Conservation (phyloP, 768 basidiomycete genomes). For the Rhodotorula paludigena region DNA sequence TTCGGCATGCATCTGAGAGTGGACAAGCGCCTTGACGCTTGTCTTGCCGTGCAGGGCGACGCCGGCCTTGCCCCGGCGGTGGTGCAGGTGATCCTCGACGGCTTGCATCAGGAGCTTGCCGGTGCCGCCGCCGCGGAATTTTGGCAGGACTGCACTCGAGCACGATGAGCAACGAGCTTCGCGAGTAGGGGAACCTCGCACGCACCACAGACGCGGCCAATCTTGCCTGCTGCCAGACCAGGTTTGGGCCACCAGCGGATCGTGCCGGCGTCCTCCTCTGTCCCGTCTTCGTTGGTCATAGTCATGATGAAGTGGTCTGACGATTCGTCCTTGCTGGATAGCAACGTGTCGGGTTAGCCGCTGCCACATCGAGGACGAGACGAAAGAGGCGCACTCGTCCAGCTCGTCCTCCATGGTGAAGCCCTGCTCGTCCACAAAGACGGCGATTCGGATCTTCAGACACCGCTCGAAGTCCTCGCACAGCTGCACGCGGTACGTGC, state of each 20-base stretch:
- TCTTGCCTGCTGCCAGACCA: constrained; percentile 3
- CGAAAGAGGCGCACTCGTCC: constrained; percentile 13
- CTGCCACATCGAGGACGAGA: background rate
- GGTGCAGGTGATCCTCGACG: constrained; percentile 11
- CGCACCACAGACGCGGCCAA: constrained; percentile 17
- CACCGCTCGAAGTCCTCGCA: constrained; percentile 2
- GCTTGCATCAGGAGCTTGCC: constrained; percentile 15
- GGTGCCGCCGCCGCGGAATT: constrained; percentile 11
- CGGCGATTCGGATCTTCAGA: constrained; percentile 15
- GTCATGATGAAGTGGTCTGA: constrained; percentile 28
- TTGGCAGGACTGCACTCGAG: background rate
- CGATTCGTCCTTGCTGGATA: constrained; percentile 19
- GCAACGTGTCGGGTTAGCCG: background rate
- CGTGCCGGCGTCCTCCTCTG: constrained; percentile 15
- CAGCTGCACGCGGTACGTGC: background rate
- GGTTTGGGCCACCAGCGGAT: constrained; percentile 33
- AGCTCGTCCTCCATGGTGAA: constrained; percentile 36
- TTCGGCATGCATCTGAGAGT: constrained; percentile 13
- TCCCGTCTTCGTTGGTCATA: background rate
- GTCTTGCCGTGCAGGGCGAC: background rate
- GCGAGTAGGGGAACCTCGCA: background rate
- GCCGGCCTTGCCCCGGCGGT: constrained; percentile 11
- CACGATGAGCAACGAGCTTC: background rate
- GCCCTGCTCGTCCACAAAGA: constrained; percentile 33
- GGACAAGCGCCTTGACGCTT: background rate